Evolutionary conservation across 306 rosid genomes (phyloP).

Genomic region (Rubus idaeus): DNA sequence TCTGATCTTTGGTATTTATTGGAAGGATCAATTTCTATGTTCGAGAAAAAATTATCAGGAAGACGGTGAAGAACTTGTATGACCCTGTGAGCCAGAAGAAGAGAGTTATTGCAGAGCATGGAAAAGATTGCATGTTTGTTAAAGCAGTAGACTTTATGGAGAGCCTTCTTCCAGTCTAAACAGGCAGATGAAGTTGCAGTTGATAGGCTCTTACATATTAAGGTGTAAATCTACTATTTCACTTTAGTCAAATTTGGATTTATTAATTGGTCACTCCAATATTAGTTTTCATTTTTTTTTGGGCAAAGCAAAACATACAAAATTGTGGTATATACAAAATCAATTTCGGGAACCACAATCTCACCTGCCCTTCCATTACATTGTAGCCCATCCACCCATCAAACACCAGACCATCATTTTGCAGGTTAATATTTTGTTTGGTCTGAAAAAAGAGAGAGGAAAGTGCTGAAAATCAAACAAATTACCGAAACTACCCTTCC

Average conservation of each 20-base stretch:
- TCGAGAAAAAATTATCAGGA: background rate
- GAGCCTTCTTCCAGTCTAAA: too few species aligned
- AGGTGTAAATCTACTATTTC: too few species aligned
- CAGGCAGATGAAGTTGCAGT: too few species aligned
- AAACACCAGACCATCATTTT: background rate
- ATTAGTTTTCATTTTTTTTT: too few species aligned
- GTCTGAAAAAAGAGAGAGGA: background rate
- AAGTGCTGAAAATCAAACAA: background rate
- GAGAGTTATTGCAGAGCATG: background rate
- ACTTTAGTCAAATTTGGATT: too few species aligned
- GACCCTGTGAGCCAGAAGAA: background rate
- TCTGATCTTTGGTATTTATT: too few species aligned
- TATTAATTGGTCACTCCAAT: too few species aligned
- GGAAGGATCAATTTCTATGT: background rate
- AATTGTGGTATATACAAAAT: too few species aligned
- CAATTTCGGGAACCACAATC: background rate
- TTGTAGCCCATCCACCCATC: background rate
- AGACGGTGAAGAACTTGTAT: background rate
- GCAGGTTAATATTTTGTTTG: background rate
- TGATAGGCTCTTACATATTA: too few species aligned
- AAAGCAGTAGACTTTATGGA: too few species aligned
- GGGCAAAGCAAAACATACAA: too few species aligned
- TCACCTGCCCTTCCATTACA: background rate
- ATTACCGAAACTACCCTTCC: background rate
- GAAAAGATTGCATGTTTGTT: too few species aligned